phyloP scores from a whole-genome alignment of 805 yeast species.

The Ascoidea tarda region DNA sequence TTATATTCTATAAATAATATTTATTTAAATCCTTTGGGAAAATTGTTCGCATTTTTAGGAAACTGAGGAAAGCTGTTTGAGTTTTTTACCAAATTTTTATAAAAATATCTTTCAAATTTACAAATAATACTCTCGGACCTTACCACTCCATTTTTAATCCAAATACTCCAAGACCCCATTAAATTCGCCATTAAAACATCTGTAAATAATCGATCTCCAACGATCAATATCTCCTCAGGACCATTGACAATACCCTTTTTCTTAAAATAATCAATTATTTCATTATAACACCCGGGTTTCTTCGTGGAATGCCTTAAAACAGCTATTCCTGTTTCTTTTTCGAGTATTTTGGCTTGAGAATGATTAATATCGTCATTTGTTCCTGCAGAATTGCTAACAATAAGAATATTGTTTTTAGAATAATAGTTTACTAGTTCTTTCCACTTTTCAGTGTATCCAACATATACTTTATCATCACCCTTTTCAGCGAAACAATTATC shows the following conservation, averaged over 20 bases:
- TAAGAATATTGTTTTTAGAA: constrained; percentile 49
- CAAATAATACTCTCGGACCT: constrained; percentile 37
- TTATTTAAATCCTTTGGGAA: too few relatives aligned
- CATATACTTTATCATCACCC: constrained; percentile 69
- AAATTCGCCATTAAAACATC: constrained; percentile 88
- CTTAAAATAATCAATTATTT: constrained; percentile 47
- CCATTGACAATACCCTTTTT: constrained; percentile 27
- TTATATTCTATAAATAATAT: too few relatives aligned
- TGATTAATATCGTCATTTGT: constrained; percentile 56
- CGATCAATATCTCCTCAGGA: constrained; percentile 61
- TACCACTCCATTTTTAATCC: constrained; percentile 72
- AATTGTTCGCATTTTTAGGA: too few relatives aligned
- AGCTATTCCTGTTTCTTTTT: constrained; percentile 48
- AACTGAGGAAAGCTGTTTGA: too few relatives aligned
- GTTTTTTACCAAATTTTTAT: constrained; percentile 3
- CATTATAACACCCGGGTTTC: constrained; percentile 70
- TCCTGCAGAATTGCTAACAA: constrained; percentile 92
- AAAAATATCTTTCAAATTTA: constrained; percentile 30
- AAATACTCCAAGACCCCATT: constrained; percentile 78
- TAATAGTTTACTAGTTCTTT: constrained; percentile 33
- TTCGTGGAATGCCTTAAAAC: constrained; percentile 62
- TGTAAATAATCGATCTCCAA: constrained; percentile 87
- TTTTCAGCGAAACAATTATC: constrained; percentile 92
- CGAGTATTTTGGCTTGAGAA: constrained; percentile 47
- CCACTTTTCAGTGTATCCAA: constrained; percentile 50